A percentile compares a stretch with the other conserved stretches of the same genome.
Conservation (phyloP, 2,329 filamentous ascomycete genomes). For the Colletotrichum ledebouriae region DNA sequence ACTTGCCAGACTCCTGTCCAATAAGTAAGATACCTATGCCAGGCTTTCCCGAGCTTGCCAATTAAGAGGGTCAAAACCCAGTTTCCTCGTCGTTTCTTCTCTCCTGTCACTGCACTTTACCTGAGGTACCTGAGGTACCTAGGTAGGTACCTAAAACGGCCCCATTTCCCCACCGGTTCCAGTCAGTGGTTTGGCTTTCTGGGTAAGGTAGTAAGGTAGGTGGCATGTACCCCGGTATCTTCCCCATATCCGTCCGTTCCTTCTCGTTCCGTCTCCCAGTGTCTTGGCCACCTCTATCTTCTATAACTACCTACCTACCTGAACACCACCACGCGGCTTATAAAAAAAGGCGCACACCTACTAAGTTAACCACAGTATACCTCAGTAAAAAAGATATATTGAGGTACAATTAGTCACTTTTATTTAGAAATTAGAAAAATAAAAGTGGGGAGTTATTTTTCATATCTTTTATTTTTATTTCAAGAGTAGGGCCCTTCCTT, state of each 20-base stretch:
- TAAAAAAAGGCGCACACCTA: too few species aligned
- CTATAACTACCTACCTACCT: background rate
- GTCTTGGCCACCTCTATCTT: constrained; percentile 11
- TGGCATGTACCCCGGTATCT: constrained; percentile 6
- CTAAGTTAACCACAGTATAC: too few species aligned
- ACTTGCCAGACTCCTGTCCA: too few species aligned
- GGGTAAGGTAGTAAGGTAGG: too few species aligned
- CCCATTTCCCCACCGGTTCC: constrained; percentile 40
- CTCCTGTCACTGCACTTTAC: background rate
- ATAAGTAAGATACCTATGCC: background rate
- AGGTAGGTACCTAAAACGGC: background rate
- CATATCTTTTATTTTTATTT: too few species aligned
- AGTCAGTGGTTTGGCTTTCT: constrained; percentile 15
- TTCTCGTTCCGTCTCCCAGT: background rate
- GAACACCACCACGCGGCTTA: background rate
- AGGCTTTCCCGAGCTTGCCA: background rate
- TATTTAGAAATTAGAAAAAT: too few species aligned
- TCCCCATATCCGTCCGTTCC: constrained; percentile 1
- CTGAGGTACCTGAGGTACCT: too few species aligned
- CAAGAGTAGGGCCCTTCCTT: too few species aligned
- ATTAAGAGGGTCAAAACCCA: constrained; percentile 1
- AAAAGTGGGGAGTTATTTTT: too few species aligned
- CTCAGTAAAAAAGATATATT: too few species aligned
- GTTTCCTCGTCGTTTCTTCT: constrained; percentile 18
- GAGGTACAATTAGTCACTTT: too few species aligned